phyloP scores from a whole-genome alignment of 768 basidiomycete species.

The Coprinopsis cinerea region DNA sequence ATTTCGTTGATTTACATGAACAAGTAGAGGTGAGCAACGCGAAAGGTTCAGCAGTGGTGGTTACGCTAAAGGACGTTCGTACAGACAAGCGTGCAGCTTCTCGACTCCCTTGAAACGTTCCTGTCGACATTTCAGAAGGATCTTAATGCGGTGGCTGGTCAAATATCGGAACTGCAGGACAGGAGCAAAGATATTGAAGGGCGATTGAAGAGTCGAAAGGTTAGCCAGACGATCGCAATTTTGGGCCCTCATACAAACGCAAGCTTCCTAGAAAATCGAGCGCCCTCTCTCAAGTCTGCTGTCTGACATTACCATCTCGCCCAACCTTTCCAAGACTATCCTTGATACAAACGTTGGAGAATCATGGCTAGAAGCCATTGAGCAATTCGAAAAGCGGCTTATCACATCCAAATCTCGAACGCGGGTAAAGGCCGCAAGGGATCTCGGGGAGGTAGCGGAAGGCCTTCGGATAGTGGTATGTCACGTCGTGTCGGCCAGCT shows the following conservation, averaged over 20 bases:
- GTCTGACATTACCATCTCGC: conserved; percentile 77
- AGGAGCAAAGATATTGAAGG: conserved; percentile 88
- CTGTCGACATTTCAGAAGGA: conserved; percentile 95
- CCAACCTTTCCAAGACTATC: conserved; percentile 66
- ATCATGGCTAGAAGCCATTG: conserved; percentile 78
- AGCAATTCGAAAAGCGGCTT: conserved; percentile 75
- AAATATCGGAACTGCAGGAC: conserved; percentile 90
- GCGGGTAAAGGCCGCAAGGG: conserved; percentile 82
- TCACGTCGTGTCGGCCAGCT: neutral
- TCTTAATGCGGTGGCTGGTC: conserved; percentile 89
- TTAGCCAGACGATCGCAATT: conserved; percentile 24
- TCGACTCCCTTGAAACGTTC: conserved; percentile 87
- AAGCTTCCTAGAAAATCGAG: conserved; percentile 72
- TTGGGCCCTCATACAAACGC: neutral
- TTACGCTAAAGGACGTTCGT: neutral
- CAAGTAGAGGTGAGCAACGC: conserved; percentile 71
- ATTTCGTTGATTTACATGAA: conserved; percentile 85
- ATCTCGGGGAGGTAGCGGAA: conserved; percentile 77
- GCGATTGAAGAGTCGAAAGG: conserved; percentile 77
- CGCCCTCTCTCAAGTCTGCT: conserved; percentile 79
- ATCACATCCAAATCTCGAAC: conserved; percentile 63
- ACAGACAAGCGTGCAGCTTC: conserved; percentile 79
- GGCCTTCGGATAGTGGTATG: conserved; percentile 85
- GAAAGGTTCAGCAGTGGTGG: conserved; percentile 6
- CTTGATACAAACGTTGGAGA: conserved; percentile 84